Base-by-base conservation (phyloP, 192 early-diverging fungal species). In the Paraglomus brasilianum region DNA sequence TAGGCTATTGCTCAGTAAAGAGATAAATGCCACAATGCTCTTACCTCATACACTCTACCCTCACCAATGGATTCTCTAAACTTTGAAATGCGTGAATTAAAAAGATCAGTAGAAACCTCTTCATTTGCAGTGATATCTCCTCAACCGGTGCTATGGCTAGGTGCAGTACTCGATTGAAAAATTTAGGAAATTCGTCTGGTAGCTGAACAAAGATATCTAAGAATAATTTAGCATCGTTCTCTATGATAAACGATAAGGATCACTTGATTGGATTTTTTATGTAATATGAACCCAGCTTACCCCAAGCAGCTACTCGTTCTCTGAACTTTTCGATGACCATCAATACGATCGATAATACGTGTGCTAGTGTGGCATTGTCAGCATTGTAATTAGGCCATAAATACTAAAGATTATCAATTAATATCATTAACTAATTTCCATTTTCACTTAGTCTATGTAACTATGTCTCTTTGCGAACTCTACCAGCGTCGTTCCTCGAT, bases 301-400 rank as follows among this genome's bases (percentile, higher is more conserved):
- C 82, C 83, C 82, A 86, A 36, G 81, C 78, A 47, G 75, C 69
- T 19, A 95, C 78, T 21, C 86, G 79, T 66, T 93, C 86, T 57
- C 89, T 84, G 72, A 84, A 86, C 77, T 98, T 97, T 73, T 96
- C 96, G 77, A 97, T 97, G 8, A 94, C 71, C 79, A 98, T 85
- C 50, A 95, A 60, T 6, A 91, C 84, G 15, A 96, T 90, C 1
- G 95, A 92, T 9, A 96, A 51, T 5, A 90, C 72, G 59, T 92
- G 86, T 42, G 74, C 74, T 8, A 83, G 72, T 14, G 86, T 65
- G 1, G 78, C 70, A 22, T 79, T 66, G 51, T 57, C 47, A 22
- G 65, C 46, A 22, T 75, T 65, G 64, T 84, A 95, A 73, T 84
- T 67, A 0, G 88, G 90, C 95, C 93, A 95, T 14, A 97, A 78